These are phyloP conservation scores for Xylariaceae sp. DNA, from an alignment of 2,329 filamentous ascomycete genomes.

Conservation along the genomic window DNA sequence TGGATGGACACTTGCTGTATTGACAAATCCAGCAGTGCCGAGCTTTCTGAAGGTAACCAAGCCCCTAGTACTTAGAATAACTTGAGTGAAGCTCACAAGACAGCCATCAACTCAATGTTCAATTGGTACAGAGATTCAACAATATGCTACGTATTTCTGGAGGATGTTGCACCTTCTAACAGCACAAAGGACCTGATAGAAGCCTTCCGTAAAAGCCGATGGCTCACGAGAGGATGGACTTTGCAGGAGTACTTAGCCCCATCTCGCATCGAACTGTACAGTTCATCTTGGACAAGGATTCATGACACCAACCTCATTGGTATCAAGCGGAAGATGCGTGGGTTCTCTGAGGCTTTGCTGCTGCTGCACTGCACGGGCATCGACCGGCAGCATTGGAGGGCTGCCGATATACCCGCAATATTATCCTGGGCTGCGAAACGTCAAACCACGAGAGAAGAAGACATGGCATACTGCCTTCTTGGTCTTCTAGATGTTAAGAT, in stretches of 20 bases:
- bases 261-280: not conserved
- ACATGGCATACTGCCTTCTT: slow-evolving; percentile 29
- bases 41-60: slow-evolving; percentile 22
- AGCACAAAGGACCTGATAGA: not conserved
- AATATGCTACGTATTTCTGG: slow-evolving; percentile 26
- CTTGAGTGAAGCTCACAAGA: not conserved
- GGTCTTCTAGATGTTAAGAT: slow-evolving; percentile 30
- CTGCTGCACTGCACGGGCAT: not conserved
- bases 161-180: slow-evolving; percentile 15
- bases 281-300: not conserved
- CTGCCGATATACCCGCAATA: slow-evolving; percentile 12
- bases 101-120: slow-evolving; percentile 30
- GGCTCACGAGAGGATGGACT: slow-evolving; percentile 25
- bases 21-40: slow-evolving; percentile 29
- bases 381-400: not conserved
- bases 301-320: not conserved
- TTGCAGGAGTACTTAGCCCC: slow-evolving; percentile 29
- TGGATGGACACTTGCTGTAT: slow-evolving; percentile 33
- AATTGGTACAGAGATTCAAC: slow-evolving; percentile 21
- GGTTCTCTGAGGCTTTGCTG: too few relatives aligned
- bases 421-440: slow-evolving; percentile 27
- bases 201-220: slow-evolving; percentile 20
- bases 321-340: too few relatives aligned
- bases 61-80: not conserved
- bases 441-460: slow-evolving; percentile 24